A percentile compares a stretch with the other conserved stretches of the same genome.
phyloP scores from a whole-genome alignment of 2,329 filamentous ascomycete species.

The Xylariaceae sp. region DNA sequence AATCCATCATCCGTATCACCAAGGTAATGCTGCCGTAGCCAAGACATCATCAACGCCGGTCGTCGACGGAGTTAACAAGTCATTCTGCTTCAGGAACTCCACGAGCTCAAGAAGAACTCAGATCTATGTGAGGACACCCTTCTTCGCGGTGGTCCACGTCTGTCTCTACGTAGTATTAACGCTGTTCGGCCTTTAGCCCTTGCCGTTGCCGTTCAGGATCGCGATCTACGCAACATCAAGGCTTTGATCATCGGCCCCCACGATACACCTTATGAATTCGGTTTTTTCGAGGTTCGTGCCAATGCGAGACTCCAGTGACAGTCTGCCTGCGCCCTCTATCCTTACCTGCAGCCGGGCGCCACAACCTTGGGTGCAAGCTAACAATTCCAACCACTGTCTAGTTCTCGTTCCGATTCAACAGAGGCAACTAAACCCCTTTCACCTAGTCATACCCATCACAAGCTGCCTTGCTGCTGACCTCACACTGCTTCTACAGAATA shows the following conservation, averaged over 20 bases:
- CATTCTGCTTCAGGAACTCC: constrained; percentile 59
- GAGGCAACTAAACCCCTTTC: constrained; percentile 47
- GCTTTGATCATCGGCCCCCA: constrained; percentile 88
- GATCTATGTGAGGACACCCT: constrained; percentile 65
- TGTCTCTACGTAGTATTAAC: constrained; percentile 17
- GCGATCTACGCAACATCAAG: constrained; percentile 80
- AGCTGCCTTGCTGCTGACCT: constrained; percentile 5
- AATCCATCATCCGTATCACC: constrained; percentile 82
- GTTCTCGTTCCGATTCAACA: constrained; percentile 73
- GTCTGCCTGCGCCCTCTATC: not conserved
- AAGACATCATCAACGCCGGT: constrained; percentile 42
- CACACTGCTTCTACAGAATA: constrained; percentile 59
- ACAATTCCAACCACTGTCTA: constrained; percentile 32
- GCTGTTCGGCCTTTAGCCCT: constrained; percentile 51
- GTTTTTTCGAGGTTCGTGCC: constrained; percentile 79
- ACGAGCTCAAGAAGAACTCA: constrained; percentile 73
- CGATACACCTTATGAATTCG: constrained; percentile 93
- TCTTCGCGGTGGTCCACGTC: not conserved
- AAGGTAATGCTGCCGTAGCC: constrained; percentile 36
- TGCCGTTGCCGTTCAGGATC: constrained; percentile 79
- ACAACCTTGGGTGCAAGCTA: constrained; percentile 21
- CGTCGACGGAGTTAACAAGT: not conserved
- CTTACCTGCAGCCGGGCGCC: not conserved
- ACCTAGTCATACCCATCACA: not conserved
- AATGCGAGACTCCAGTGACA: not conserved